Base-by-base conservation (phyloP, 257 asterid species). In the Cruciata laevipes region DNA sequence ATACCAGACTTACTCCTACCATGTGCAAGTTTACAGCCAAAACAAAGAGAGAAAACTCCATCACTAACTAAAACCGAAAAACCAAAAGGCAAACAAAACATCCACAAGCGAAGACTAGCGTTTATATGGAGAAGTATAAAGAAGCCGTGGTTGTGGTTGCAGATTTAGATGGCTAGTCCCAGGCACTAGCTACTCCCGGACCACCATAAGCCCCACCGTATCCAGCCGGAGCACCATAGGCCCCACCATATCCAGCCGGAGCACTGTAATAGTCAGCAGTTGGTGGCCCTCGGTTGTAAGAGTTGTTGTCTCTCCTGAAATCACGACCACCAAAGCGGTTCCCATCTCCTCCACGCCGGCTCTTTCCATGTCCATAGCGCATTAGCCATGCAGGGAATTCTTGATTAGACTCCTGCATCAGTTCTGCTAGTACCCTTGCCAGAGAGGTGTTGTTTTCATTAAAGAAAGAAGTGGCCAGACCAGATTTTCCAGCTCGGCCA, bases 321-420 rank as follows among this genome's bases (percentile, higher is more conserved):
- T 89, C 96, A 74, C 98, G 91, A 11, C 88, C 85, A 24, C 98
- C 98, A 52, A 89, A 89, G 44, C 85, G 86, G 32, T 42, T 42
- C 13, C 51, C 51, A 42, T 79, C 91, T 38, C 95, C 89, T 35
- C 96, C 90, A 27, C 95, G 87, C 25, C 95, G 89, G 72, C 71
- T 80, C 77, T 78, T 78, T 11, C 86, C 83, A 17, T 73, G 81
- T 51, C 77, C 61, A 47, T 90, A 87, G 63, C 96, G 92, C 47
- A 85, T 42, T 32, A 91, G 87, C 98, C 98, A 91, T 57, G 91
- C 98, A 3, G 98, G 98, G 14, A 89, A 96, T 74, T 89, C 96
- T 75, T 91, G 98, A 69, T 89, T 91, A n/a, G 98, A 71, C 78
- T 91, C 98, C 74, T 85, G 94, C 98, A 91, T 91, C 77, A 91